Evolutionary conservation across 805 yeast genomes (phyloP), one percentile per base, ranked within the genome.

Genomic region (Candida qinlingensis): DNA sequence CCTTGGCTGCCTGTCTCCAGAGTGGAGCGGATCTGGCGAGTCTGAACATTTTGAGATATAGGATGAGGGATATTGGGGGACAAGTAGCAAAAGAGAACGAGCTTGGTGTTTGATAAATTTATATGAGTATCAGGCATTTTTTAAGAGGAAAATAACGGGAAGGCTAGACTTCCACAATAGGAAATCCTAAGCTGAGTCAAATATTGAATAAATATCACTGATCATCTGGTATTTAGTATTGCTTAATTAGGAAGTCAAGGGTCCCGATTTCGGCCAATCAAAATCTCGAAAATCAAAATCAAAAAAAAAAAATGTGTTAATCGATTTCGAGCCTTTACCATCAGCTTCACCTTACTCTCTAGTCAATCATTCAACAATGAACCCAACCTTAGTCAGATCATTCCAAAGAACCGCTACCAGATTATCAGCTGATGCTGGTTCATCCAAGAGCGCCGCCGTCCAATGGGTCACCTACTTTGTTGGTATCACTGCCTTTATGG

Each of bases 381-480:
- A 48, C 57, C 60, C 64, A 46, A 55, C 65, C 34, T 45, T 54
- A 8, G 54, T 50, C 44, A 60, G 61, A 58, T 37, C 58, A 45
- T 61, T 61, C 58, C 53, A 54, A 49, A 51, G 53, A 53, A 54
- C 65, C 19, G 51, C 54, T 41, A 49, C 51, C 47, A 58, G 62
- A 57, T 46, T 58, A 51, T 55, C 44, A 47, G 57, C 59, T 34
- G 50, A 28, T 27, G 4, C 46, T 26, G 52, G 50, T 29, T 45
- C 51, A 26, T 37, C 58, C 30, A 56, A 58, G 44, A 41, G 37
- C 36, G 44, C 51, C 8, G 28, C 51, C 27, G 54, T 45, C 44
- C 54, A 53, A 53, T 61, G 64, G 64, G 39, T 50, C 30, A 56
- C 46, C 41, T 58, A 59, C 53, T 61, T 57, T 31, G 51, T 37